Evolutionary conservation across 164 flowering plant species (phyloP).

Genomic region (Stephania yunnanensis): DNA sequence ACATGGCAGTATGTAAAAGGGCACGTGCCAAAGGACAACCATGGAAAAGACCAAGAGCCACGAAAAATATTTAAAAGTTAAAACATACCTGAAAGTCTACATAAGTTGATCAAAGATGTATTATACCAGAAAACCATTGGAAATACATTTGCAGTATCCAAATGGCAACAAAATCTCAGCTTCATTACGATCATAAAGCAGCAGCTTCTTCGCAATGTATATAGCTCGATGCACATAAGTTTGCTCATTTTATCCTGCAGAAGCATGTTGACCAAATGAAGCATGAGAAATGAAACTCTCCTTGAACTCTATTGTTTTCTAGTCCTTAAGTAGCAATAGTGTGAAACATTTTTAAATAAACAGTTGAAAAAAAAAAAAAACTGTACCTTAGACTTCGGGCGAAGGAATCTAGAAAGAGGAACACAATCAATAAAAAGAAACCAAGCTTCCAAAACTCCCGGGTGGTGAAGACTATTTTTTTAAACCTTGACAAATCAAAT

Average conservation of each 20-base stretch:
- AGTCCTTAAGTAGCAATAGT: not conserved
- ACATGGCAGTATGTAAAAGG: not conserved
- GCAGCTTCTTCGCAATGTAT: not conserved
- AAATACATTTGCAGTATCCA: not conserved
- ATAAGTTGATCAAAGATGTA: not conserved
- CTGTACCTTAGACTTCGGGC: not conserved
- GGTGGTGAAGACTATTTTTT: not conserved
- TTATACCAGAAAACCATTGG: not conserved
- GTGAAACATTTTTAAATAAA: not conserved
- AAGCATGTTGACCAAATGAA: not conserved
- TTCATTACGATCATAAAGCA: not conserved
- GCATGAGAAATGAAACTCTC: not conserved
- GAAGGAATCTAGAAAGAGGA: not conserved
- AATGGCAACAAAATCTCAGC: not conserved
- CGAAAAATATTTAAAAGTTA: not conserved
- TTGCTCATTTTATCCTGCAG: not conserved
- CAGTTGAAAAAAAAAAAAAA: not conserved
- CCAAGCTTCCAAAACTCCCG: not conserved
- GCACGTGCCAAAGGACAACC: not conserved
- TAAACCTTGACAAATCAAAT: constrained; percentile 77
- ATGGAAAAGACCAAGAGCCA: not conserved
- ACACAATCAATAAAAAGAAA: not conserved
- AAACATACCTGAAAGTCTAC: not conserved
- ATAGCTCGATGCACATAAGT: not conserved
- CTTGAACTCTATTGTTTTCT: not conserved